Conservation (phyloP, 2,329 filamentous ascomycete species). For the Phoma herbarum region DNA sequence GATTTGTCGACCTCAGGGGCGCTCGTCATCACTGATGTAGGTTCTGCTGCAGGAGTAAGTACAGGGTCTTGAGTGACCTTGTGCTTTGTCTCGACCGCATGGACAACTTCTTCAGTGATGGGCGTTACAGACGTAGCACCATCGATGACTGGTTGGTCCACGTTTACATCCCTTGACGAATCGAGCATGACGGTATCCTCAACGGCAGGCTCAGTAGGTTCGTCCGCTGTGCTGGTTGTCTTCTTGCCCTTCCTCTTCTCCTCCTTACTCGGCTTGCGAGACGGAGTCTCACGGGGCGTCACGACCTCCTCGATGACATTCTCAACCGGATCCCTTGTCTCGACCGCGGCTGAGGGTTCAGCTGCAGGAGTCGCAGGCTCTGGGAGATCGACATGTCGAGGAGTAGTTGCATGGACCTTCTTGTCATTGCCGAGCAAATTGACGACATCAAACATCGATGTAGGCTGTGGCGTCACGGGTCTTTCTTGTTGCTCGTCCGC, state of each 20-base stretch:
- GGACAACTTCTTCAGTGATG: not conserved
- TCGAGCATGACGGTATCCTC: not conserved
- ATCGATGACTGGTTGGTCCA: not conserved
- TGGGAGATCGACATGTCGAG: constrained; percentile 25
- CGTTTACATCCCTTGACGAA: not conserved
- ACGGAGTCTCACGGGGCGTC: constrained; percentile 1
- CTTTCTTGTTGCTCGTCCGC: constrained; percentile 21
- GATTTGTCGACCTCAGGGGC: not conserved
- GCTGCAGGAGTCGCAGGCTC: constrained; percentile 38
- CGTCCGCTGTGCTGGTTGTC: constrained; percentile 14
- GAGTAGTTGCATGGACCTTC: constrained; percentile 41
- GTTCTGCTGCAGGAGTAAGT: not conserved
- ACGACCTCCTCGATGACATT: constrained; percentile 6
- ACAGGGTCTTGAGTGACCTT: not conserved
- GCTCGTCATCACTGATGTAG: not conserved
- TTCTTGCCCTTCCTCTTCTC: constrained; percentile 35
- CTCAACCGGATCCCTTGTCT: constrained; percentile 33
- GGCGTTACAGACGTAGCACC: not conserved
- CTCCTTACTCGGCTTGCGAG: constrained; percentile 34
- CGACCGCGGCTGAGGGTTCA: constrained; percentile 26
- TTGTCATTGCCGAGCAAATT: constrained; percentile 41
- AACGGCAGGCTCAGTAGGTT: constrained; percentile 3
- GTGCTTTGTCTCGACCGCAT: not conserved
- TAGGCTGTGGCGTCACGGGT: constrained; percentile 21
- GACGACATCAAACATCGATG: constrained; percentile 41